phyloP scores from a whole-genome alignment of 768 basidiomycete species.

The Leccinellum rugosiceps region DNA sequence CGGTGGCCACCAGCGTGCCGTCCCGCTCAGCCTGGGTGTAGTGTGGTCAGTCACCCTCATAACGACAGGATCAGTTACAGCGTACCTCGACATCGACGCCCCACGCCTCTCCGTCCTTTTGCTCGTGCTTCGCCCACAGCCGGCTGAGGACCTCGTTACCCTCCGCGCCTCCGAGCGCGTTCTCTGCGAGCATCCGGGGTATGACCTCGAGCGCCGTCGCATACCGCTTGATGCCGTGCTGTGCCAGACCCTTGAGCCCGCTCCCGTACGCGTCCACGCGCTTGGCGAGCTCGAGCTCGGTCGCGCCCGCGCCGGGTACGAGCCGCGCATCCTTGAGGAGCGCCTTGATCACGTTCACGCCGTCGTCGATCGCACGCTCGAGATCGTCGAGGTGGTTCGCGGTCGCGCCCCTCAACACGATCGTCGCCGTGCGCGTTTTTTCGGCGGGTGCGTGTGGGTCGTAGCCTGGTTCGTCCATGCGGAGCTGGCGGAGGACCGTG shows the following conservation, averaged over 20 bases:
- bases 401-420: slow-evolving; percentile 94
- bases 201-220: slow-evolving; percentile 89
- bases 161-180: slow-evolving; percentile 86
- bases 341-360: slow-evolving; percentile 93
- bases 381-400: slow-evolving; percentile 93
- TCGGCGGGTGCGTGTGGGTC: slow-evolving; percentile 48
- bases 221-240: slow-evolving; percentile 91
- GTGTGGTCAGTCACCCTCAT: neutral
- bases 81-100: slow-evolving; percentile 87
- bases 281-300: slow-evolving; percentile 88
- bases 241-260: slow-evolving; percentile 84
- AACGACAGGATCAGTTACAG: neutral
- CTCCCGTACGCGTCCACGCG: slow-evolving; percentile 84
- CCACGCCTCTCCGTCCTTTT: slow-evolving; percentile 67
- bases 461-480: slow-evolving; percentile 61
- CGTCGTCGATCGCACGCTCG: slow-evolving; percentile 94
- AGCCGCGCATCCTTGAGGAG: slow-evolving; percentile 86
- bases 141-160: slow-evolving; percentile 89
- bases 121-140: slow-evolving; percentile 88
- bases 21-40: slow-evolving; percentile 64
- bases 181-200: slow-evolving; percentile 91
- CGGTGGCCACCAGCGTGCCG: slow-evolving; percentile 64
- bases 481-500: slow-evolving; percentile 88
- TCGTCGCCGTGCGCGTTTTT: slow-evolving; percentile 86
- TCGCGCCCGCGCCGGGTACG: slow-evolving; percentile 92